These are phyloP conservation scores for Wickerhamia fluorescens DNA, from an alignment of 805 yeast species.

Conservation along the genomic window DNA sequence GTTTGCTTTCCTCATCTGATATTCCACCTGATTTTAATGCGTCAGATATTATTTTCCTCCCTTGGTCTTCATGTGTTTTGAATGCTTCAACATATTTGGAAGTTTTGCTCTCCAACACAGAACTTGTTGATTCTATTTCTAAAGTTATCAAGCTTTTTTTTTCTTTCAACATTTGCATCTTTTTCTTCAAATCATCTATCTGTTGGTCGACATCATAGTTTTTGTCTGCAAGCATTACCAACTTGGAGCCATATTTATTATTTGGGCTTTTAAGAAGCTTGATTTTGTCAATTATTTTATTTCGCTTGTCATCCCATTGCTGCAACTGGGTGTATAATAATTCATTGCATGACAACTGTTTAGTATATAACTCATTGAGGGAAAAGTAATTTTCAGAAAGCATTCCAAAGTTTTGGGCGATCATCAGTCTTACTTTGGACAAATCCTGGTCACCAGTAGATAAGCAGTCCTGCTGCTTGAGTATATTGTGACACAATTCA, in stretches of 20 bases:
- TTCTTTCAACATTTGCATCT: slow-evolving; percentile 22
- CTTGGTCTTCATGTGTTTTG: slow-evolving; percentile 31
- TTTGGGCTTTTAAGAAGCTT: slow-evolving; percentile 31
- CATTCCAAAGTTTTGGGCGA: slow-evolving; percentile 25
- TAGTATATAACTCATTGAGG: slow-evolving; percentile 38
- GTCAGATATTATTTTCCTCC: slow-evolving; percentile 23
- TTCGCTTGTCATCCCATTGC: slow-evolving; percentile 35
- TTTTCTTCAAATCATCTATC: slow-evolving; percentile 30
- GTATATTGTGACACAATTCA: slow-evolving; percentile 16
- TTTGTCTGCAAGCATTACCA: slow-evolving; percentile 27
- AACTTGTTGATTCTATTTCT: slow-evolving; percentile 41
- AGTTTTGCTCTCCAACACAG: slow-evolving; percentile 43
- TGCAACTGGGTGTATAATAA: slow-evolving; percentile 22
- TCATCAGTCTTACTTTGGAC: slow-evolving; percentile 17
- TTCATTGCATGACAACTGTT: slow-evolving; percentile 26
- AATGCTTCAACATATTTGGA: slow-evolving; percentile 39
- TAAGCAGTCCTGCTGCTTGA: slow-evolving; percentile 20
- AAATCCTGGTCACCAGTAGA: slow-evolving; percentile 29
- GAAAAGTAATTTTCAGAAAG: slow-evolving; percentile 38
- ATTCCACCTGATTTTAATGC: slow-evolving; percentile 20
- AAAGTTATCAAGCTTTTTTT: slow-evolving; percentile 26
- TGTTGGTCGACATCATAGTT: slow-evolving; percentile 27
- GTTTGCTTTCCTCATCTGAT: slow-evolving; percentile 7
- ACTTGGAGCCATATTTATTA: slow-evolving; percentile 37
- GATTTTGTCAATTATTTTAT: slow-evolving; percentile 26